A percentile compares a stretch with the other conserved stretches of the same genome.
These are phyloP conservation scores for Acer negundo DNA, from an alignment of 345 rosid genomes.

Conservation along the genomic window DNA sequence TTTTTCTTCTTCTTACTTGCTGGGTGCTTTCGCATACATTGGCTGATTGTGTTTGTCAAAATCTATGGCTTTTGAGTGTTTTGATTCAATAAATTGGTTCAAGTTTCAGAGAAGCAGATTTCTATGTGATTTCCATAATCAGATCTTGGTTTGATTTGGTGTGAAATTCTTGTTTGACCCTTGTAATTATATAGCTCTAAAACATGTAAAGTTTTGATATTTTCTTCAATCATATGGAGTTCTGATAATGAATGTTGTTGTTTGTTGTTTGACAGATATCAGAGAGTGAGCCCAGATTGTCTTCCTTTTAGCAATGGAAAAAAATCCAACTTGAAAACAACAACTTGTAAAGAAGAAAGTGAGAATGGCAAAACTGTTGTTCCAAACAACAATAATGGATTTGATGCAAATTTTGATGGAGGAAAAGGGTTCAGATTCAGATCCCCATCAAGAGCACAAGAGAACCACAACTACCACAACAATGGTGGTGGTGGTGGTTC, in stretches of 20 bases:
- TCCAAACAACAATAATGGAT: conserved; percentile 12
- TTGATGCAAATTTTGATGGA: conserved; percentile 25
- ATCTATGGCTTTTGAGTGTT: background rate
- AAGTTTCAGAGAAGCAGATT: background rate
- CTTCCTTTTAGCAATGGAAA: conserved; percentile 49
- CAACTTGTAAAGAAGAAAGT: conserved; percentile 17
- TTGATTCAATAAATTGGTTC: background rate
- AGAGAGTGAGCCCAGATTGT: conserved; percentile 63
- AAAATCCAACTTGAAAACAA: conserved; percentile 39
- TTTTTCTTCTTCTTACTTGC: background rate
- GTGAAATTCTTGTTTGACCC: background rate
- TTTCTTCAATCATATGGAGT: background rate
- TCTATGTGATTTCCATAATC: background rate
- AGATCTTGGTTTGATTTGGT: background rate
- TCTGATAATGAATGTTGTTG: background rate
- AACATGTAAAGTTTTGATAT: background rate
- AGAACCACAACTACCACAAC: conserved; percentile 20
- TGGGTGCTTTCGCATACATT: background rate
- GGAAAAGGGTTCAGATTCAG: conserved; percentile 38
- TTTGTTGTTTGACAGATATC: conserved; percentile 43
- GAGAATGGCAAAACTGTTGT: conserved; percentile 7
- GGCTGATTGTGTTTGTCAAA: background rate
- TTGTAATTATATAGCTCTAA: background rate
- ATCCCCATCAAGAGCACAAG: conserved; percentile 40
- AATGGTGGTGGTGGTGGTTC: conserved; percentile 2